Evolutionary conservation across 2,329 filamentous ascomycete species (phyloP).

Genomic region (Aspergillus nomiae): DNA sequence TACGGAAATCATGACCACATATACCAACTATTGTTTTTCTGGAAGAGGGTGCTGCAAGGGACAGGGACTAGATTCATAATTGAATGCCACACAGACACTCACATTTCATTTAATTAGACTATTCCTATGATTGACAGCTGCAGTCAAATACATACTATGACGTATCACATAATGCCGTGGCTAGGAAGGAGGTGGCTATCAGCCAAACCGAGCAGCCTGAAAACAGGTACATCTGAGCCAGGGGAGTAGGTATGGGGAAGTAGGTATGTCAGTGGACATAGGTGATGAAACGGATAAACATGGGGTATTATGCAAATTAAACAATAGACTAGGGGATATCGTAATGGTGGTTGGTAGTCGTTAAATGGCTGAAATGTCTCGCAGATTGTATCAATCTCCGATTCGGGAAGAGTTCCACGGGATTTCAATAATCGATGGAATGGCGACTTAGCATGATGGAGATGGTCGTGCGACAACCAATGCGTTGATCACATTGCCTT

Average conservation of each 20-base stretch:
- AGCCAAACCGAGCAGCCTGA: background rate
- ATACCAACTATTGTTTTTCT: background rate
- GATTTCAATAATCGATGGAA: background rate
- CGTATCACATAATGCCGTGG: background rate
- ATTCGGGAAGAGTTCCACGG: background rate
- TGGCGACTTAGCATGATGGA: background rate
- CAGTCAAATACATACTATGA: background rate
- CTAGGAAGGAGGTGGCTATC: background rate
- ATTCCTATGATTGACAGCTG: background rate
- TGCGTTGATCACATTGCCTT: constrained; percentile 75
- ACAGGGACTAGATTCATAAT: background rate
- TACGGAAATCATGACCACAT: too few species aligned
- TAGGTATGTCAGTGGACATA: background rate
- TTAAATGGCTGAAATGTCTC: background rate
- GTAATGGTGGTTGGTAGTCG: background rate
- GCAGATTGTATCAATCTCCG: background rate
- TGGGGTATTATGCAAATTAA: constrained; percentile 32
- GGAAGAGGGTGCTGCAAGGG: background rate
- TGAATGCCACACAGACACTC: background rate
- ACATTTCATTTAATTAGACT: background rate
- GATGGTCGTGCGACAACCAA: constrained; percentile 55
- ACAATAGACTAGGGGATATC: constrained; percentile 13
- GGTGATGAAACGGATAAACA: constrained; percentile 5
- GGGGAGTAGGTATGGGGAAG: too few species aligned
- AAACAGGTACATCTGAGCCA: background rate